Percentiles rank a stretch among this genome's conserved stretches.
phyloP scores from a whole-genome alignment of 1,284 basidiomycete genomes.

The Ceratobasidium sp. region DNA sequence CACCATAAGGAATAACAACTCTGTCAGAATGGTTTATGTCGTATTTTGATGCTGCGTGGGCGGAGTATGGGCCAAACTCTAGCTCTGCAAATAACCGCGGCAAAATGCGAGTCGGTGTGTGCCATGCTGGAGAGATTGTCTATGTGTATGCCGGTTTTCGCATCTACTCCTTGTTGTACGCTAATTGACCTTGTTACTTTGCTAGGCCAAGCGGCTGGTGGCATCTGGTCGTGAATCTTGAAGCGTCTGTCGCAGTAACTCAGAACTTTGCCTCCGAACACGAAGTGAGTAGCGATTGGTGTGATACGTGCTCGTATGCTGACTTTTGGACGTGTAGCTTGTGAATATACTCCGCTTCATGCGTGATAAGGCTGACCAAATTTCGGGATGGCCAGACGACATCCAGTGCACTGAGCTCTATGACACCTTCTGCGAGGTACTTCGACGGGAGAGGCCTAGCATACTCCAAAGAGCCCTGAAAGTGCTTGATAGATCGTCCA shows the following conservation, averaged over 20 bases:
- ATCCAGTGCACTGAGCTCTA: constrained; percentile 39
- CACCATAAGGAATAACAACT: background rate
- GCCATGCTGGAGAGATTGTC: constrained; percentile 53
- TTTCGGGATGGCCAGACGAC: constrained; percentile 53
- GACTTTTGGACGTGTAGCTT: constrained; percentile 44
- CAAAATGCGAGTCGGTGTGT: constrained; percentile 53
- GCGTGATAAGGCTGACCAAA: constrained; percentile 53
- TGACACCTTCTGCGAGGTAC: constrained; percentile 43
- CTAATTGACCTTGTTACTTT: background rate
- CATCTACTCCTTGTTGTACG: background rate
- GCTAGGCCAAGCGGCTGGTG: constrained; percentile 49
- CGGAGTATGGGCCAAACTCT: constrained; percentile 50
- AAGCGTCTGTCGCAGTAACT: constrained; percentile 53
- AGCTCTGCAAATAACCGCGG: constrained; percentile 47
- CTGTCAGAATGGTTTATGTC: constrained; percentile 53
- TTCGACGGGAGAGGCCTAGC: constrained; percentile 35
- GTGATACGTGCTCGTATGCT: background rate
- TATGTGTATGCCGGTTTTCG: constrained; percentile 49
- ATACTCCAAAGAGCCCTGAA: constrained; percentile 38
- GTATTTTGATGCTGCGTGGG: constrained; percentile 52
- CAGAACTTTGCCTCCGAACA: constrained; percentile 56
- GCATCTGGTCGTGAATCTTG: constrained; percentile 52
- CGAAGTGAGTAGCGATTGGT: constrained; percentile 47
- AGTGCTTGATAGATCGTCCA: constrained; percentile 2
- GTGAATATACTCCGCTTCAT: constrained; percentile 54